Percentiles rank a stretch among this genome's conserved stretches.
Evolutionary conservation across 2,329 filamentous ascomycete species (phyloP).

Genomic region (Cephalotrichum gorgonifer): DNA sequence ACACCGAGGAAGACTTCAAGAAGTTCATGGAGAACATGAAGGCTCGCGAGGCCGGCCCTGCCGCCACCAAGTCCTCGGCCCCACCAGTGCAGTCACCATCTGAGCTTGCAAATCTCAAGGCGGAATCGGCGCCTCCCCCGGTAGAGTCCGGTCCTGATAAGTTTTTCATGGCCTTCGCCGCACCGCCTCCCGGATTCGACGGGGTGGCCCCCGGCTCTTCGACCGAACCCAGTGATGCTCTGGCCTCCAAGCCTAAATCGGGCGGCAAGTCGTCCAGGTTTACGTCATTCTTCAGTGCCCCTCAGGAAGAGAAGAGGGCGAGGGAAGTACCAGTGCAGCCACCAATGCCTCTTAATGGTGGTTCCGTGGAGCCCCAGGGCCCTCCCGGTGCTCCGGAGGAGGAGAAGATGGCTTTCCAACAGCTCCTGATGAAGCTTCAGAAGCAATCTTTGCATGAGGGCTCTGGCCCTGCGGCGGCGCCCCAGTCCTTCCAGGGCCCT

Average conservation of each 20-base stretch:
- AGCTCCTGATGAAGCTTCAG: constrained; percentile 73
- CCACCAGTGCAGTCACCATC: constrained; percentile 17
- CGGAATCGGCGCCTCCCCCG: constrained; percentile 46
- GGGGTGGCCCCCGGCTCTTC: constrained; percentile 16
- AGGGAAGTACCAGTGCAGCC: constrained; percentile 4
- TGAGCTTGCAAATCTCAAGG: constrained; percentile 41
- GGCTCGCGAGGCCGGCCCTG: constrained; percentile 31
- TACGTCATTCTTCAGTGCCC: constrained; percentile 62
- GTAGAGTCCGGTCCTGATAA: constrained; percentile 63
- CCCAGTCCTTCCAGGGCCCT: constrained; percentile 14
- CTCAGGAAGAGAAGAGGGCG: constrained; percentile 5
- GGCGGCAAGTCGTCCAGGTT: constrained; percentile 68
- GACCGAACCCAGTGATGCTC: constrained; percentile 25
- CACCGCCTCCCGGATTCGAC: constrained; percentile 26
- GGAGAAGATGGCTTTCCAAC: constrained; percentile 79
- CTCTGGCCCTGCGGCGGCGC: constrained; percentile 30
- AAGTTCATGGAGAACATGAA: constrained; percentile 92
- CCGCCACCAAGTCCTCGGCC: constrained; percentile 12
- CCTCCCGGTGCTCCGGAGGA: constrained; percentile 44
- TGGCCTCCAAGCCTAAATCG: constrained; percentile 34
- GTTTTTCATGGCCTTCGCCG: constrained; percentile 56
- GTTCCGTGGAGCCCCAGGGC: constrained; percentile 13
- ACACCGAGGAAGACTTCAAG: constrained; percentile 86
- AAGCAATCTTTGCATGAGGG: constrained; percentile 33
- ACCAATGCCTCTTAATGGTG: constrained; percentile 3